phyloP scores from a whole-genome alignment of 352 stramenopile species.

The Saprolegnia diclina region DNA sequence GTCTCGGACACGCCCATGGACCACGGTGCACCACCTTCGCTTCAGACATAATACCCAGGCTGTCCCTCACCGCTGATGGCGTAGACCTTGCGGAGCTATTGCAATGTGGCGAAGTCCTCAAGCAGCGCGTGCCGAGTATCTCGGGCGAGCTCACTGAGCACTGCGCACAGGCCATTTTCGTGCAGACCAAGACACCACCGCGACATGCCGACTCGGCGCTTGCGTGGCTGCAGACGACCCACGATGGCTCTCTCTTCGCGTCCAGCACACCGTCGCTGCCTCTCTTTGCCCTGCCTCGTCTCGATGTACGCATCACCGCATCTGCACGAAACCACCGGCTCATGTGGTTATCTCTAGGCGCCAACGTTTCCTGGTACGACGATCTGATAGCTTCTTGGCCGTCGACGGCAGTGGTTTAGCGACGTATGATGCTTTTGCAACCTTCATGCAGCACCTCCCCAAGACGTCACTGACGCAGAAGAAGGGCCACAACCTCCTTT shows the following conservation, averaged over 20 bases:
- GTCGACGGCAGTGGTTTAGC: neutral
- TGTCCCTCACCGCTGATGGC: no score
- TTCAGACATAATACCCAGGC: no score
- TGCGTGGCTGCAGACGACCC: neutral
- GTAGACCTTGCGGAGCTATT: slow-evolving; percentile 44
- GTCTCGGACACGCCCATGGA: slow-evolving; percentile 48
- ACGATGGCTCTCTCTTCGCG: neutral
- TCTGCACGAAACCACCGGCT: no score
- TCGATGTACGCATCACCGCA: slow-evolving; percentile 3
- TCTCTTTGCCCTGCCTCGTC: slow-evolving; percentile 28
- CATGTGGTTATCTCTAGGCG: neutral
- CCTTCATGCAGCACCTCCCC: slow-evolving; percentile 27
- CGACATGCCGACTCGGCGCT: neutral
- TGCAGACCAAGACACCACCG: slow-evolving; percentile 43
- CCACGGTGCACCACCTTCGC: neutral
- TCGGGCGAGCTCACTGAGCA: slow-evolving; percentile 48
- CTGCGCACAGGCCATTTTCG: slow-evolving; percentile 50
- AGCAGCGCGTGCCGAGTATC: slow-evolving; percentile 55
- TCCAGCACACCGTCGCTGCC: neutral
- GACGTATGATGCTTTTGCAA: neutral
- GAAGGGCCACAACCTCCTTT: slow-evolving; percentile 29
- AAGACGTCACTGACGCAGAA: slow-evolving; percentile 30
- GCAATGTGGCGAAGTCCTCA: slow-evolving; percentile 42
- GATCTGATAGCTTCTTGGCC: slow-evolving; percentile 26
- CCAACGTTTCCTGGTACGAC: slow-evolving; percentile 1